Percentiles rank a stretch among this genome's conserved stretches.
These are phyloP conservation scores for Diospyros lotus DNA, from an alignment of 148 eudicot genomes.

Conservation along the genomic window DNA sequence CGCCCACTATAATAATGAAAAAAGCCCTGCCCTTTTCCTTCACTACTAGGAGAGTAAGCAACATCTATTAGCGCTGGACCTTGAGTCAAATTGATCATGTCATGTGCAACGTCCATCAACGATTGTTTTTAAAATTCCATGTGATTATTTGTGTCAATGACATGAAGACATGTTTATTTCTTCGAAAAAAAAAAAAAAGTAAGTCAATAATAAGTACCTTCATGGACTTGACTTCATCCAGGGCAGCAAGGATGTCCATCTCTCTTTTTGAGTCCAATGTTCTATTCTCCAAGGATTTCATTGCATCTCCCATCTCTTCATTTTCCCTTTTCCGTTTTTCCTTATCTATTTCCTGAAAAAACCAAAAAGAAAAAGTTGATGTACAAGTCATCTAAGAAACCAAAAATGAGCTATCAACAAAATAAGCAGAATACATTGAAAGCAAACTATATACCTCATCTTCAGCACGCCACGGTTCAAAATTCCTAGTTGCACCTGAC, in stretches of 20 bases:
- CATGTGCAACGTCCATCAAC: too few species aligned
- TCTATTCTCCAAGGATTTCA: slow-evolving; percentile 96
- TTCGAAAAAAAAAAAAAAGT: not conserved
- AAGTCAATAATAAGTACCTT: slow-evolving; percentile 37
- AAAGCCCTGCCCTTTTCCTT: too few species aligned
- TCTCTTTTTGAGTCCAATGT: slow-evolving; percentile 86
- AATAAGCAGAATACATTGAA: not conserved
- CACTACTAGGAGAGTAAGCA: too few species aligned
- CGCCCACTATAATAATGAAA: too few species aligned
- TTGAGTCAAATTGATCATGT: too few species aligned
- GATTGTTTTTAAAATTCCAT: too few species aligned
- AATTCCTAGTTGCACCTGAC: slow-evolving; percentile 80
- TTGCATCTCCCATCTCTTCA: slow-evolving; percentile 97
- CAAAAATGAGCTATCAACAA: not conserved
- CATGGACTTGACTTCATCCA: slow-evolving; percentile 97
- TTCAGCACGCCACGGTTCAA: slow-evolving; percentile 89
- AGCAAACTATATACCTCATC: slow-evolving; percentile 58
- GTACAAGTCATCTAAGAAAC: slow-evolving; percentile 3
- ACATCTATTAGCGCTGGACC: too few species aligned
- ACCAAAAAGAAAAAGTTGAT: not conserved
- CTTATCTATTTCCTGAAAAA: slow-evolving; percentile 46
- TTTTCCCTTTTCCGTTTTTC: slow-evolving; percentile 65
- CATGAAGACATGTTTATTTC: not conserved
- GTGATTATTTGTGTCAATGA: not conserved
- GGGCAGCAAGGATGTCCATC: slow-evolving; percentile 92